Evolutionary conservation across 2,329 filamentous ascomycete genomes (phyloP), one percentile per base, ranked within the genome.

Genomic region (Scleromitrula shiraiana): DNA sequence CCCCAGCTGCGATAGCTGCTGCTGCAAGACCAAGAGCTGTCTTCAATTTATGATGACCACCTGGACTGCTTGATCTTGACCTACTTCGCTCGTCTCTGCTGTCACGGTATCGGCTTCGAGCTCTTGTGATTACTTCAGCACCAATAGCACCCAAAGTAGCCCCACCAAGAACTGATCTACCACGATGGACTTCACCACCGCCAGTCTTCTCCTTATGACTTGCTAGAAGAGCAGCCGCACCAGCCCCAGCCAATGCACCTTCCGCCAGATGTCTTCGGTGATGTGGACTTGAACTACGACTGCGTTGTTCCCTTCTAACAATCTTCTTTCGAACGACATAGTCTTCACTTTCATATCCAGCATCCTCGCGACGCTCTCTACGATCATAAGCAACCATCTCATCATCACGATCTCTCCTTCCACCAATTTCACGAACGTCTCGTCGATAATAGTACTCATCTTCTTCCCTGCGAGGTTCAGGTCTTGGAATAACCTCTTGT

Each of bases 231-330:
- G 79, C 80, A 9, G 76, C 74, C 7, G 80, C 64, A 41, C 79
- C 80, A 15, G 80, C 80, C 14, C 78, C 80, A 23, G 80, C 80
- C 14, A 82, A 68, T 8, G 78, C 80, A n/a, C 80, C 80, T 58
- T 81, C 78, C 19, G 79, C 79, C 5, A 83, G 63, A 55, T 81
- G 75, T 35, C 75, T 74, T 61, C 72, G 80, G 55, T 76, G 76
- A 53, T 77, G 72, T 41, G 71, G 66, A 33, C 70, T 70, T 4
- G 69, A 65, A 54, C 73, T 74, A 32, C 55, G 49, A 9, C 75
- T 78, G 36, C 72, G 69, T 15, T 76, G 74, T 17, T 73, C 71
- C 15, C 32, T 38, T 10, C 69, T 73, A 27, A 76, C 48, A 30
- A 60, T 42, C 42, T 51, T 56, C 24, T 51, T 52, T 65, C 35